Percentiles rank a stretch among this genome's conserved stretches.
phyloP scores from a whole-genome alignment of 306 rosid genomes.

The Lithocarpus polystachyus region DNA sequence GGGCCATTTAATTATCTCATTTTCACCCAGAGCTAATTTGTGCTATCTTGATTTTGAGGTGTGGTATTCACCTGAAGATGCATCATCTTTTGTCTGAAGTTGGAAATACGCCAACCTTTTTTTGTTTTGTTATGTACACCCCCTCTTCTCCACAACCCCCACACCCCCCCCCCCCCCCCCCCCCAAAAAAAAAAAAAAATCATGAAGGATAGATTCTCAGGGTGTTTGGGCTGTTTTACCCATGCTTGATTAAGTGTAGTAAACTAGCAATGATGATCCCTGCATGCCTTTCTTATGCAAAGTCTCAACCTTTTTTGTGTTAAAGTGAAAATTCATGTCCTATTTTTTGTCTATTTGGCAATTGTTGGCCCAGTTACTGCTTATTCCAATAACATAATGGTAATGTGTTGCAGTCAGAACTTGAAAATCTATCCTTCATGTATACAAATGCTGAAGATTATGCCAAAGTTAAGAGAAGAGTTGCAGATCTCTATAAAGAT shows the following conservation, averaged over 20 bases:
- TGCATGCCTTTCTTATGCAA: neutral
- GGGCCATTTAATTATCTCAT: neutral
- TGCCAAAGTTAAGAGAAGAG: slow-evolving; percentile 89
- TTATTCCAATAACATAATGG: slow-evolving; percentile 12
- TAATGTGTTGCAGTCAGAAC: slow-evolving; percentile 73
- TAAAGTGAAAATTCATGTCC: slow-evolving; percentile 6
- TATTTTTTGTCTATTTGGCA: slow-evolving; percentile 2
- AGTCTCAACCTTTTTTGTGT: neutral
- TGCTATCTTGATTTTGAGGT: neutral
- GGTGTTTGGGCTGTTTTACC: neutral
- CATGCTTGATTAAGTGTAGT: neutral
- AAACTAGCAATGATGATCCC: neutral
- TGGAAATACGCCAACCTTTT: neutral
- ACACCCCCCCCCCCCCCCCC: too few species aligned
- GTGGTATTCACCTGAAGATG: neutral
- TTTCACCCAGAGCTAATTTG: neutral
- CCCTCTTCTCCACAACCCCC: too few species aligned
- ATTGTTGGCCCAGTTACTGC: slow-evolving; percentile 9
- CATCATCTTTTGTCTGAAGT: neutral
- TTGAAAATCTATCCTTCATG: slow-evolving; percentile 95
- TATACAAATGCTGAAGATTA: slow-evolving; percentile 91
- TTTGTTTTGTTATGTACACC: neutral
- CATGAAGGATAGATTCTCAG: too few species aligned
- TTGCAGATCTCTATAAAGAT: slow-evolving; percentile 74
- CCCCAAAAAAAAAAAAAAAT: too few species aligned